These are phyloP conservation scores for Craterostigma plantagineum DNA, from an alignment of 257 asterid species.

Conservation along the genomic window DNA sequence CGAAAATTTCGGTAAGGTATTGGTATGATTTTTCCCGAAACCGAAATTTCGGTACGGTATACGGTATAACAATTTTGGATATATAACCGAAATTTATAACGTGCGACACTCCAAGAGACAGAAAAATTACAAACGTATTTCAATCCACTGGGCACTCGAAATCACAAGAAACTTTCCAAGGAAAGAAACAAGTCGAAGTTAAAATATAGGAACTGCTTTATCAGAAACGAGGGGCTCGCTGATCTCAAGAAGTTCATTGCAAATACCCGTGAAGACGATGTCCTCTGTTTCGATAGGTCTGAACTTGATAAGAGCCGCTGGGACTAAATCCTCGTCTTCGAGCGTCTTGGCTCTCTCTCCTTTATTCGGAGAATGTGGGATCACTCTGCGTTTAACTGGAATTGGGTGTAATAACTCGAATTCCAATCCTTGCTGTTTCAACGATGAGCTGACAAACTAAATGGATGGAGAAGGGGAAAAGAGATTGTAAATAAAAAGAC, in stretches of 20 bases:
- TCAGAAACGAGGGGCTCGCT: constrained; percentile 51
- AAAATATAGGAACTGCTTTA: constrained; percentile 24
- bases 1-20: no score
- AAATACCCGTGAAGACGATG: constrained; percentile 56
- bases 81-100: no score
- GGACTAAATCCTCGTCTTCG: constrained; percentile 85
- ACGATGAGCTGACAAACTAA: constrained; percentile 76
- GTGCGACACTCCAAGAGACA: no score
- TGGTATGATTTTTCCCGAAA: no score
- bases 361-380: constrained; percentile 48
- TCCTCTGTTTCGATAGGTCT: constrained; percentile 62
- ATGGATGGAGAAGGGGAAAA: constrained; percentile 3
- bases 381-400: constrained; percentile 39
- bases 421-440: constrained; percentile 70
- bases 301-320: constrained; percentile 70
- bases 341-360: constrained; percentile 38
- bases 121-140: no score
- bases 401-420: constrained; percentile 67
- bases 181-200: background rate
- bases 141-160: no score
- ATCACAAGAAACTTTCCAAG: no score
- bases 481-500: no score
- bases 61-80: no score
- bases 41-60: no score
- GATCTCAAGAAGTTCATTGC: constrained; percentile 57